Evolutionary conservation across 176 grass and related monocot species (phyloP).

Genomic region (Avena sativa): DNA sequence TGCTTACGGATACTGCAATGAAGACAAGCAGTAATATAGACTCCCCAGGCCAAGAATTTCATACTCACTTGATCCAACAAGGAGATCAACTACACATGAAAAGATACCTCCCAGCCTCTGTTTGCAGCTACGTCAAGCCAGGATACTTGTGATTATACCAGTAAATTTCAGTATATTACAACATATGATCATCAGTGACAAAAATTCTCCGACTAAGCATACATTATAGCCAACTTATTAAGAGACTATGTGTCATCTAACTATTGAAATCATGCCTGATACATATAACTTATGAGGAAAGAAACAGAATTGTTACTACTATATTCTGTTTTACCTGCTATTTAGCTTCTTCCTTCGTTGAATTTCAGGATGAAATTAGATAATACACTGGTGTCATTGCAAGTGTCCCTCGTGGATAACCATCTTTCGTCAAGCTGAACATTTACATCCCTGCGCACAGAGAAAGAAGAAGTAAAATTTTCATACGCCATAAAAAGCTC

Average conservation of each 20-base stretch:
- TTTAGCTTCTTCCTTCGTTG: slow-evolving; percentile 46
- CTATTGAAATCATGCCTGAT: neutral
- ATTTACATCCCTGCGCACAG: slow-evolving; percentile 67
- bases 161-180: neutral
- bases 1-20: neutral
- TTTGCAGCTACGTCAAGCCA: neutral
- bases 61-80: neutral
- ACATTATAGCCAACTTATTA: neutral
- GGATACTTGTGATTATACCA: neutral
- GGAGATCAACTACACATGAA: neutral
- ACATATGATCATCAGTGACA: neutral
- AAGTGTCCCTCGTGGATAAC: slow-evolving; percentile 69
- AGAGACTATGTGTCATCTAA: neutral
- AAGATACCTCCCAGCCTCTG: neutral
- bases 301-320: neutral
- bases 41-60: neutral
- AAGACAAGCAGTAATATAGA: neutral
- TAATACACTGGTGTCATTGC: slow-evolving; percentile 70
- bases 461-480: slow-evolving; percentile 13
- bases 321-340: slow-evolving; percentile 36
- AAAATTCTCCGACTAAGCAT: neutral
- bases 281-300: neutral
- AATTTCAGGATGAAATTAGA: slow-evolving; percentile 75
- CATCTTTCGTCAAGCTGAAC: slow-evolving; percentile 70
- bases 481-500: neutral